phyloP scores from a whole-genome alignment of 2,329 filamentous ascomycete species.

The Aspergillus hiratsukae region DNA sequence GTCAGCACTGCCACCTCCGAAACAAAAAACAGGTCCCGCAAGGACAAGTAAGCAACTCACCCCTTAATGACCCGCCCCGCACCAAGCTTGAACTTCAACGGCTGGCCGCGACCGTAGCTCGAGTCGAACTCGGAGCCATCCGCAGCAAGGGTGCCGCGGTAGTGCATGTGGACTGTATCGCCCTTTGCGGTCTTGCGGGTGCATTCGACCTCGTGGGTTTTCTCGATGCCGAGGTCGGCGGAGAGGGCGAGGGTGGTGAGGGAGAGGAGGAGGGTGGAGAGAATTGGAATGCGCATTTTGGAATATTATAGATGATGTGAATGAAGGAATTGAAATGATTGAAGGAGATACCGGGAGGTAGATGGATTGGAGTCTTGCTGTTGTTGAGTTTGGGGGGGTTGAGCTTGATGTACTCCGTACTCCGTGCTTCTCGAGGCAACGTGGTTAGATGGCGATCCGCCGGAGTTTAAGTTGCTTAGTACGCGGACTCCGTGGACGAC shows the following conservation, averaged over 20 bases:
- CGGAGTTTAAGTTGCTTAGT: not conserved
- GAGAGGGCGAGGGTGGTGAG: conserved; percentile 49
- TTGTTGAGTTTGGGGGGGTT: not conserved
- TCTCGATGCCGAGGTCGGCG: conserved; percentile 66
- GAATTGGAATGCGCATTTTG: conserved; percentile 42
- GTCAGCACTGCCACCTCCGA: not conserved
- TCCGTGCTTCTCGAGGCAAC: not conserved
- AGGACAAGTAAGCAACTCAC: conserved; percentile 44
- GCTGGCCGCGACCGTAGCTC: conserved; percentile 69
- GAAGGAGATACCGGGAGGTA: not conserved
- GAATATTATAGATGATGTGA: not conserved
- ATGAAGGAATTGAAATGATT: not conserved
- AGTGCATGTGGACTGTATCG: conserved; percentile 82
- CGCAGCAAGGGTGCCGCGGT: conserved; percentile 71
- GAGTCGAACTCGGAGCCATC: conserved; percentile 80
- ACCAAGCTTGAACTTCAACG: conserved; percentile 77
- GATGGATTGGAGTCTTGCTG: not conserved
- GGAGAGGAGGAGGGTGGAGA: conserved; percentile 36
- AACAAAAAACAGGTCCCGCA: not conserved
- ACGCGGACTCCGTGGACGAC: not conserved
- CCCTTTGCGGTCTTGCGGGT: conserved; percentile 70
- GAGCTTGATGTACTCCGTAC: not conserved
- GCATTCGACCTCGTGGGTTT: conserved; percentile 70
- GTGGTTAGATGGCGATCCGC: not conserved
- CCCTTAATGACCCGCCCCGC: conserved; percentile 83